These are phyloP conservation scores for Antrodiella citrinella DNA, from an alignment of 768 basidiomycete species.

Conservation along the genomic window DNA sequence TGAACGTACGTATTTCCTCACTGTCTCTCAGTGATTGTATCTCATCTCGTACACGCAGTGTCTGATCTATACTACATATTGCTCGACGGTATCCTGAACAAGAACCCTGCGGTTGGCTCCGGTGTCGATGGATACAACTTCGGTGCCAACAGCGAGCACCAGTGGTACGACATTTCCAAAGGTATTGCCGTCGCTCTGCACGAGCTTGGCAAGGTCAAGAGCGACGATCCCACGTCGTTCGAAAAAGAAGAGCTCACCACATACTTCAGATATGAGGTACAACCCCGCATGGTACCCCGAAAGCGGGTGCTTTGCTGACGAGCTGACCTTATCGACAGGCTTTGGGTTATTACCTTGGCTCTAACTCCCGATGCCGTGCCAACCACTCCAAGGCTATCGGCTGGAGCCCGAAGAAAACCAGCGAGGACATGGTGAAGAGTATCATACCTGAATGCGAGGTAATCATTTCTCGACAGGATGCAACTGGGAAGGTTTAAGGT, in stretches of 20 bases:
- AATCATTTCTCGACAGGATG: constrained; percentile 4
- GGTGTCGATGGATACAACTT: constrained; percentile 30
- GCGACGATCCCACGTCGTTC: constrained; percentile 36
- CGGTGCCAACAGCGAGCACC: constrained; percentile 25
- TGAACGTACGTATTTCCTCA: constrained; percentile 32
- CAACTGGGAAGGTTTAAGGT: not conserved
- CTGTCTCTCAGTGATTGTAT: not conserved
- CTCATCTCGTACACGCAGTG: constrained; percentile 21
- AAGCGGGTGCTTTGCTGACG: not conserved
- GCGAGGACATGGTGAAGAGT: constrained; percentile 41
- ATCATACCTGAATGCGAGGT: constrained; percentile 37
- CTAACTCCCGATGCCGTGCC: constrained; percentile 20
- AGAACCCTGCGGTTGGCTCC: constrained; percentile 20
- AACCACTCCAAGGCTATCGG: constrained; percentile 34
- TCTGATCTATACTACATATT: constrained; percentile 36
- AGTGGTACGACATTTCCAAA: constrained; percentile 26
- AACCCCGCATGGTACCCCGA: not conserved
- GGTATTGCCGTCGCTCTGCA: constrained; percentile 28
- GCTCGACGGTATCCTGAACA: constrained; percentile 28
- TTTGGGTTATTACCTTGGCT: constrained; percentile 12
- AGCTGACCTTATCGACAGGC: not conserved
- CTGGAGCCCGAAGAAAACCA: constrained; percentile 43
- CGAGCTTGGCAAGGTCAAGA: constrained; percentile 22
- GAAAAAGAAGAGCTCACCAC: constrained; percentile 35
- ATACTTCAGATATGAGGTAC: constrained; percentile 13